Base-by-base conservation (phyloP, 108 stramenopile genomes). In the Fistulifera pelliculosa region DNA sequence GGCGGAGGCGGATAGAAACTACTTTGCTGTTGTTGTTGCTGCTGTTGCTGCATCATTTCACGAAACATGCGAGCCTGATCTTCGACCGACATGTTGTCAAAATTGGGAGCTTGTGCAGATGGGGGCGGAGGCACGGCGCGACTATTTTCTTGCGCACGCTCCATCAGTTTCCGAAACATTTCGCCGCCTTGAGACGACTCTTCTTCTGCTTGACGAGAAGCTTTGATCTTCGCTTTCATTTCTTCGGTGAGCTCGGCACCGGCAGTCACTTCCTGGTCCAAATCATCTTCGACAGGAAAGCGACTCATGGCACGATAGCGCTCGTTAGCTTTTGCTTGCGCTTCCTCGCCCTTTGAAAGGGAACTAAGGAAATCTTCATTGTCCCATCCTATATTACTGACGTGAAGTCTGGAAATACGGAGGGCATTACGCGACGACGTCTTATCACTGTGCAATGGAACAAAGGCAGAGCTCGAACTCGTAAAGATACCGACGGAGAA, bases 331-430 rank as follows among this genome's bases (percentile, higher is more conserved):
- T 69, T 27, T 19, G 65, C 64, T 2, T 56, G 51, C 8, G 64
- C 68, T 16, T 73, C 41, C 15, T 38, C 15, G 0, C 57, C 51
- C 35, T 63, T 57, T 8, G 60, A 60, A 11, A 80, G 62, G 23
- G 72, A 56, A 0, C 68, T 47, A 11, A 79, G 65, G 49, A 79
- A 83, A 58, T 79, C 76, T 17, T 52, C 54, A 41, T 83, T 83
- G 65, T 82, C 81, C 81, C 77, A 78, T 43, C 62, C 62, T 11
- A 44, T 11, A 2, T 23, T 23, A 2, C 41, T 18, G 16, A 54
- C 53, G 10, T 15, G 31, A 38, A 54, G 31, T 35, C 8, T 8
- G 31, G 6, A 6, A 8, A 35, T 35, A 3, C 31, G 8, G 31
- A 8, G 31, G 31, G 31, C 31, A 6, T 35, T 35, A 3, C 8